Conservation (phyloP, 331 rosid genomes). For the Pyracantha coccinea region DNA sequence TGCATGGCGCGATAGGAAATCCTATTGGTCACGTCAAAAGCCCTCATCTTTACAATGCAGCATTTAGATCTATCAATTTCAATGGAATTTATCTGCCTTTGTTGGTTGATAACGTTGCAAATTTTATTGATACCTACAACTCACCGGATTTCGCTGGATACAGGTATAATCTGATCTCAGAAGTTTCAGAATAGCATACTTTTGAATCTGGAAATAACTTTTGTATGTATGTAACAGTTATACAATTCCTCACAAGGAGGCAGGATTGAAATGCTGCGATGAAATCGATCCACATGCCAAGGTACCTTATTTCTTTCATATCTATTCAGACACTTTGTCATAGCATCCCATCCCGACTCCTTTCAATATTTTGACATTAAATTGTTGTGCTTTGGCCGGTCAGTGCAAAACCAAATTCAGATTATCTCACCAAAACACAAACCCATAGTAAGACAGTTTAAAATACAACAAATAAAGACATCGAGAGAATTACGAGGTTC, state of each 20-base stretch:
- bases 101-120: slow-evolving; percentile 30
- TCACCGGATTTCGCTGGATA: slow-evolving; percentile 37
- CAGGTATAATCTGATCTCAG: slow-evolving; percentile 25
- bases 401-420: too few relatives aligned
- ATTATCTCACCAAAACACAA: too few relatives aligned
- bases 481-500: too few relatives aligned
- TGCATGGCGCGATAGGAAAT: slow-evolving; percentile 38
- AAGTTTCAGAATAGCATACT: background rate
- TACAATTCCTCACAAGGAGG: slow-evolving; percentile 39
- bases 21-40: slow-evolving; percentile 33
- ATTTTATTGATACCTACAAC: slow-evolving; percentile 25
- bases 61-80: slow-evolving; percentile 29
- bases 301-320: slow-evolving; percentile 10
- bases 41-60: slow-evolving; percentile 36
- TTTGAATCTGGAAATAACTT: too few relatives aligned
- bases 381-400: too few relatives aligned
- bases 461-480: too few relatives aligned
- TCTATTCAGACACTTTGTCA: background rate
- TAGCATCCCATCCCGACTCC: background rate
- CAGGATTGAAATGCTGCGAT: slow-evolving; percentile 30
- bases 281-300: slow-evolving; percentile 30
- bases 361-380: background rate
- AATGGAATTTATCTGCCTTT: slow-evolving; percentile 37
- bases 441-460: too few relatives aligned
- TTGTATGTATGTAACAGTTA: slow-evolving; percentile 3